Percentiles rank a stretch among this genome's conserved stretches.
Conservation (phyloP, 192 early-diverging fungal genomes). For the Linnemannia zychae region DNA sequence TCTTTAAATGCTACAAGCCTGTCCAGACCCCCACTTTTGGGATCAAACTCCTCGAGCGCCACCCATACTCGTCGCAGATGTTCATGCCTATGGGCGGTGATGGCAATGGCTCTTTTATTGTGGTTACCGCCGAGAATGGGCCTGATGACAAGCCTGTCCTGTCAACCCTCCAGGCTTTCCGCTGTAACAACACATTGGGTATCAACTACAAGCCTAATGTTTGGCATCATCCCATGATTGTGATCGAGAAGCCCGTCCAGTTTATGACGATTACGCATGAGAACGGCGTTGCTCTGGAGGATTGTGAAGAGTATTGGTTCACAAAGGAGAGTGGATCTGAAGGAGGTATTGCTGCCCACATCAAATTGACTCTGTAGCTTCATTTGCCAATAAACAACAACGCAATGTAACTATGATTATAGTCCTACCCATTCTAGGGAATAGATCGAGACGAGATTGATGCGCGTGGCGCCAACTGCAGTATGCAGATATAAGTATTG, state of each 20-base stretch:
- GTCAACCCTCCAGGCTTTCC: conserved; percentile 80
- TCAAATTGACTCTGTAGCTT: conserved; percentile 16
- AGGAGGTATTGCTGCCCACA: conserved; percentile 42
- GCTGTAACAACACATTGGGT: conserved; percentile 77
- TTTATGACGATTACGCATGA: conserved; percentile 77
- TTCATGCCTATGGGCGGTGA: conserved; percentile 87
- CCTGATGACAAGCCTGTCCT: conserved; percentile 79
- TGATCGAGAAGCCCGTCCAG: conserved; percentile 54
- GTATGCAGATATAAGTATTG: no score
- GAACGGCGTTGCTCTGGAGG: conserved; percentile 77
- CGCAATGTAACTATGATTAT: no score
- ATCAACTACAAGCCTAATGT: conserved; percentile 86
- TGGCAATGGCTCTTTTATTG: conserved; percentile 51
- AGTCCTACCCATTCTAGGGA: no score
- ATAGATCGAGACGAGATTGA: no score
- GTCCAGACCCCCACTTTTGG: conserved; percentile 66
- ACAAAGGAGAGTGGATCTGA: conserved; percentile 49
- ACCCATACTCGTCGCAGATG: conserved; percentile 87
- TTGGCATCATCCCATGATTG: conserved; percentile 97
- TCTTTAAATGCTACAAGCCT: conserved; percentile 60
- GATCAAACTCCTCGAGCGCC: conserved; percentile 86
- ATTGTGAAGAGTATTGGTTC: conserved; percentile 76
- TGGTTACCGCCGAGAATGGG: conserved; percentile 53
- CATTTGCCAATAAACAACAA: background rate
- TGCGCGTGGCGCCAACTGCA: no score